These are phyloP conservation scores for Allium sativum DNA, from an alignment of 106 monocot genomes.

Conservation along the genomic window DNA sequence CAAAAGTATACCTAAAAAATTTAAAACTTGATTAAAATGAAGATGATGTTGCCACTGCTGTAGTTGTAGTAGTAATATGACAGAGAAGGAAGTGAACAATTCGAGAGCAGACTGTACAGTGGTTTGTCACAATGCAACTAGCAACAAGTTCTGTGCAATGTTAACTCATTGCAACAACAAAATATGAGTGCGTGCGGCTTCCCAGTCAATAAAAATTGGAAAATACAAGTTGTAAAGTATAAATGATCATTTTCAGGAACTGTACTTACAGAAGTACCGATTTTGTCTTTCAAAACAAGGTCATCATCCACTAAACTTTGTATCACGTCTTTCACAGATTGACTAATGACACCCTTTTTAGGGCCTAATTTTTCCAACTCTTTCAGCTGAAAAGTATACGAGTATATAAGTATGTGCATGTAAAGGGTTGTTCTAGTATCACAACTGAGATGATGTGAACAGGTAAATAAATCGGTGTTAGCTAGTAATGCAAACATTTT, in stretches of 20 bases:
- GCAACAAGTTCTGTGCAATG: no score
- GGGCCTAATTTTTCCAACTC: constrained; percentile 96
- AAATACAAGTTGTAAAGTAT: no score
- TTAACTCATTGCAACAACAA: no score
- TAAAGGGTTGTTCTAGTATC: no score
- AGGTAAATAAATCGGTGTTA: constrained; percentile 2
- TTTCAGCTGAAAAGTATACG: constrained; percentile 44
- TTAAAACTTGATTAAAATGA: no score
- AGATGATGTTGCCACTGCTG: no score
- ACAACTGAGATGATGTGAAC: not conserved
- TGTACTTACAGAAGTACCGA: constrained; percentile 85
- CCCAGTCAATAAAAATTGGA: not conserved
- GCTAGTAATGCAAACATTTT: not conserved
- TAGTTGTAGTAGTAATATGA: no score
- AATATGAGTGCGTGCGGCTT: not conserved
- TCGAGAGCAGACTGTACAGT: no score
- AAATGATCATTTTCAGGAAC: not conserved
- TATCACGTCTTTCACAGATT: constrained; percentile 93
- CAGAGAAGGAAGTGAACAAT: no score
- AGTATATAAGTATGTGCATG: no score
- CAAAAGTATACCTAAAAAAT: constrained; percentile 58
- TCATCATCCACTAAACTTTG: constrained; percentile 97
- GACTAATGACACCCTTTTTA: constrained; percentile 92
- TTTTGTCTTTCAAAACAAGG: constrained; percentile 96
- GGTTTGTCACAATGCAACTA: no score